Conservation (phyloP, 78 protist species). For the Dictyostelium firmibasis region DNA sequence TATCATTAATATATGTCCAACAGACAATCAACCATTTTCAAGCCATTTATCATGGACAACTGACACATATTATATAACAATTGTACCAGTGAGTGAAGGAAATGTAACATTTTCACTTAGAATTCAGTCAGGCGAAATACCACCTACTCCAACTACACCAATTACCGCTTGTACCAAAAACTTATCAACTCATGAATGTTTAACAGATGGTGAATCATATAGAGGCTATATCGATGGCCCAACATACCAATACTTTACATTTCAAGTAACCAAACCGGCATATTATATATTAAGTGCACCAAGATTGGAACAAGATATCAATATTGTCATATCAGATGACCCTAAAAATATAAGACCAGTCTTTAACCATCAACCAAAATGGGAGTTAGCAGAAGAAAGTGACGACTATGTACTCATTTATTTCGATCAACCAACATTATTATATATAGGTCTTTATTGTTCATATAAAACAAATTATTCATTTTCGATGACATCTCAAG, state of each 20-base stretch:
- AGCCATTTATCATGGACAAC: background rate
- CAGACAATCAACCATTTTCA: constrained; percentile 1
- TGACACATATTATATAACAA: constrained; percentile 17
- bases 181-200: background rate
- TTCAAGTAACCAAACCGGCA: background rate
- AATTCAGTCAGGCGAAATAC: background rate
- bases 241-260: background rate
- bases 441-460: constrained; percentile 24
- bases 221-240: background rate
- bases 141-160: background rate
- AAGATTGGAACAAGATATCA: constrained; percentile 22
- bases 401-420: constrained; percentile 14
- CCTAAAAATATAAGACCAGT: background rate
- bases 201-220: constrained; percentile 13
- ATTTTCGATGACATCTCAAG: constrained; percentile 6
- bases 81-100: background rate
- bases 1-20: constrained; percentile 27
- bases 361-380: background rate
- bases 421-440: background rate
- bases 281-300: constrained; percentile 4
- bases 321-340: constrained; percentile 18
- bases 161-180: background rate
- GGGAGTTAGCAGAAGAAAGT: background rate
- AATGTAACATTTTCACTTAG: background rate
- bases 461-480: constrained; percentile 7